Evolutionary conservation across 345 rosid genomes (phyloP).

Genomic region (Kandelia obovata): DNA sequence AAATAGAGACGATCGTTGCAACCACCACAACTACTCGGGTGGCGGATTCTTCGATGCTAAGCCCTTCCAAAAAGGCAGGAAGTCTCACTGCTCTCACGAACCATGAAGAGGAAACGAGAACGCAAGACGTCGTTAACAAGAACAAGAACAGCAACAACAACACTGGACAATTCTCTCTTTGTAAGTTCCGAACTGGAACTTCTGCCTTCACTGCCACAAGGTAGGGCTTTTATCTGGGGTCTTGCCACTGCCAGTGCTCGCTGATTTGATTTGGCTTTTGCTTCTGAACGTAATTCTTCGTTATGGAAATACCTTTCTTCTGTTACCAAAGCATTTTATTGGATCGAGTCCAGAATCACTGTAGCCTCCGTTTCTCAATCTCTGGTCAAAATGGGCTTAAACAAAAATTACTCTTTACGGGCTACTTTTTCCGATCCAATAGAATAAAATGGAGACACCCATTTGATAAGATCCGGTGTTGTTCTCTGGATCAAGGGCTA

Average conservation of each 20-base stretch:
- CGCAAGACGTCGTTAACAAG: neutral
- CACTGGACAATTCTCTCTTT: slow-evolving; percentile 3
- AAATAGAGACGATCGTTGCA: neutral
- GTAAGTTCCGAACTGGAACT: slow-evolving; percentile 5
- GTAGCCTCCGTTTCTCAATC: slow-evolving; percentile 25
- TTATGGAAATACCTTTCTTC: slow-evolving; percentile 54
- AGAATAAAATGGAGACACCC: slow-evolving; percentile 42
- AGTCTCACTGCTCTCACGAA: neutral
- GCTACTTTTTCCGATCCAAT: slow-evolving; percentile 35
- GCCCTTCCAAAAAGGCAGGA: neutral
- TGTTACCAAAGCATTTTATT: slow-evolving; percentile 42
- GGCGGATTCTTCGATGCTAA: slow-evolving; percentile 52
- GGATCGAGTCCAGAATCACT: slow-evolving; percentile 35
- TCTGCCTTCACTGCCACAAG: slow-evolving; percentile 4
- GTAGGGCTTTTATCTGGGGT: slow-evolving; percentile 6
- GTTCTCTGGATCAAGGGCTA: slow-evolving; percentile 44
- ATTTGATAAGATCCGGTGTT: slow-evolving; percentile 40
- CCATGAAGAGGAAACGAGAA: slow-evolving; percentile 16
- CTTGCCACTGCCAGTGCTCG: neutral
- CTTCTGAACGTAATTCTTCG: neutral
- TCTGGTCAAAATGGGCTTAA: slow-evolving; percentile 25
- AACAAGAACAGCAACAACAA: neutral
- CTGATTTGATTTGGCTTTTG: slow-evolving; percentile 8
- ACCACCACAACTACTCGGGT: neutral
- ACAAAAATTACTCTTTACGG: slow-evolving; percentile 30